Evolutionary conservation across 2,329 filamentous ascomycete genomes (phyloP), one percentile per base, ranked within the genome.

Genomic region (Fusarium albidum): DNA sequence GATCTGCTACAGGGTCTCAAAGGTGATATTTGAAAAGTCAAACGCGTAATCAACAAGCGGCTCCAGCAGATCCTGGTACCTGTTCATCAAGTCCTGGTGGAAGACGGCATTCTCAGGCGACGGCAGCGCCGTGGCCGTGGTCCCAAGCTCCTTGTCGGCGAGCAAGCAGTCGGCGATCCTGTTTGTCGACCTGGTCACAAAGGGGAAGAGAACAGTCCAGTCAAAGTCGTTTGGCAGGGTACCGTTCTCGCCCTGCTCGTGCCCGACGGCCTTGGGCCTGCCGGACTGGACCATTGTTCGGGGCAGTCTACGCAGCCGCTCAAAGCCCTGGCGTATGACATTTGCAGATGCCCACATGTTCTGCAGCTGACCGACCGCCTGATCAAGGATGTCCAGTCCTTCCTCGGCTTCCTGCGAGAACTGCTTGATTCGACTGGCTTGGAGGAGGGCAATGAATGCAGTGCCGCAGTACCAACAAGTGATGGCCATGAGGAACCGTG

Each of bases 401-500:
- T 64, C 61, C 11, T 64, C 58, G 2, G 61, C 61, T 46, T 64
- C 61, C 29, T 63, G 45, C 0, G 55, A 45, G 10, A 64, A 55
- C 5, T 64, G 61, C 1, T 49, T 39, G 13, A 64, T 64, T 2
- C 61, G 46, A 10, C 47, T 61, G 3, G 74, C 75, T 37, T 77
- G 74, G 0, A 78, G 53, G 1, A 78, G 59, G 0, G 75, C 72
- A 12, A 77, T 70, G 18, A 77, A 73, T 0, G 76, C 75, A 1
- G 73, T 75, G 0, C 71, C 71, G n/a, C 68, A 66, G 39, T 78
- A 76, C 76, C 76, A 78, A 31, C 74, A 75, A 0, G 73, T 73
- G 9, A 78, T 77, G 2, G 73, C 73, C 69, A 75, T 75, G 1
- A 78, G 67, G 35, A 76, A 78, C 1, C 74, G 61, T 0, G 71